These are phyloP conservation scores for Rubia tinctorum DNA, from an alignment of 305 asterid species.

Conservation along the genomic window DNA sequence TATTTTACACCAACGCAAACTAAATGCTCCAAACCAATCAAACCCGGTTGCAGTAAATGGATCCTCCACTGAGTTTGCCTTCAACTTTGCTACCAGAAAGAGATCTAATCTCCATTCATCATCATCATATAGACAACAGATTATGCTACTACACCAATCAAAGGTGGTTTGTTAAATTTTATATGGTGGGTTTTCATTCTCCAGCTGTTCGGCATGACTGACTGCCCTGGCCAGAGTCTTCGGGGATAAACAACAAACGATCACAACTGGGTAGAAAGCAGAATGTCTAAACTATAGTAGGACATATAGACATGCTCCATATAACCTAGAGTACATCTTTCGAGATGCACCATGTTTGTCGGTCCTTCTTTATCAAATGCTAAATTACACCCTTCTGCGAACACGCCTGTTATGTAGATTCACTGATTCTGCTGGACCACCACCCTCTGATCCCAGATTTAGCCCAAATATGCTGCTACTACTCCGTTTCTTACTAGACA, in stretches of 20 bases:
- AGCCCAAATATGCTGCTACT: slow-evolving; percentile 84
- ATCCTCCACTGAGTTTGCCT: too few relatives aligned
- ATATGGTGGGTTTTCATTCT: background rate
- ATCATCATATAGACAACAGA: too few relatives aligned
- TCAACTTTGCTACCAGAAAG: too few relatives aligned
- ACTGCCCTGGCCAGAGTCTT: background rate
- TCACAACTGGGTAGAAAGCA: background rate
- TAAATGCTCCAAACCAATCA: too few relatives aligned
- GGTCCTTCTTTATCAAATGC: background rate
- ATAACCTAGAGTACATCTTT: background rate
- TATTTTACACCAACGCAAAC: too few relatives aligned
- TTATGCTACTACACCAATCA: too few relatives aligned
- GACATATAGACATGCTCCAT: background rate
- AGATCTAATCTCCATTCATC: too few relatives aligned
- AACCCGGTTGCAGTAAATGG: too few relatives aligned
- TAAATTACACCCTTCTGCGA: slow-evolving; percentile 55
- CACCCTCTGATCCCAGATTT: slow-evolving; percentile 64
- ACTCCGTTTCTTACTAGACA: slow-evolving; percentile 70
- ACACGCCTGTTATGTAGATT: slow-evolving; percentile 52
- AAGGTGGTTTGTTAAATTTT: background rate
- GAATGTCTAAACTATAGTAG: background rate
- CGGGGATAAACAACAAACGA: background rate
- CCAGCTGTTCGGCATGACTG: background rate
- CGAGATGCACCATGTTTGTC: slow-evolving; percentile 7
- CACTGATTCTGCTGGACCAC: slow-evolving; percentile 52